Evolutionary conservation across 2,329 filamentous ascomycete species (phyloP).

Genomic region (Emydomyces testavorans): DNA sequence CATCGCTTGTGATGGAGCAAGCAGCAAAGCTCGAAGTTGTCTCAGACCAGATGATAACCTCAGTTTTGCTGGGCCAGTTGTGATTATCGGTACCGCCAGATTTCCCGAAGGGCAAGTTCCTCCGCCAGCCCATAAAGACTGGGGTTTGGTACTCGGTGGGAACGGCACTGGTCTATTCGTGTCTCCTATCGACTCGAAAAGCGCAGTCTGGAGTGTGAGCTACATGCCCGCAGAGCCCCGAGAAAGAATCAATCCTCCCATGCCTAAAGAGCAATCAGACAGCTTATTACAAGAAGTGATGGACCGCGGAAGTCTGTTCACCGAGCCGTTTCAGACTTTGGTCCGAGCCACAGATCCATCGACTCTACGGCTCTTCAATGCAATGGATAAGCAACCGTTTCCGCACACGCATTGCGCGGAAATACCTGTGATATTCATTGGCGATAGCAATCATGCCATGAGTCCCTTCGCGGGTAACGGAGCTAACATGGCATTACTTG

Average conservation of each 20-base stretch:
- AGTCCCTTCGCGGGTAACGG: slow-evolving; percentile 42
- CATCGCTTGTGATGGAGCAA: slow-evolving; percentile 38
- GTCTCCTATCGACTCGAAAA: slow-evolving; percentile 35
- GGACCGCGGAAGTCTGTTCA: slow-evolving; percentile 28
- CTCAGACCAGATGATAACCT: slow-evolving; percentile 34
- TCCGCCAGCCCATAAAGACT: slow-evolving; percentile 26
- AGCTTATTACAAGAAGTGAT: slow-evolving; percentile 15
- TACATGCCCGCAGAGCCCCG: slow-evolving; percentile 16
- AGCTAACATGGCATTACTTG: slow-evolving; percentile 39
- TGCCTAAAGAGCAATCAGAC: slow-evolving; percentile 13
- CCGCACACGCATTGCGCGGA: slow-evolving; percentile 24
- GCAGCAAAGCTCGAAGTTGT: slow-evolving; percentile 32
- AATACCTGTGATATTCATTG: slow-evolving; percentile 35
- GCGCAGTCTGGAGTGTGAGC: slow-evolving; percentile 37
- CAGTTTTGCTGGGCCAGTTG: slow-evolving; percentile 32
- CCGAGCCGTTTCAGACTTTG: slow-evolving; percentile 33
- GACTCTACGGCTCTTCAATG: slow-evolving; percentile 33
- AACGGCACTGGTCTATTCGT: slow-evolving; percentile 36
- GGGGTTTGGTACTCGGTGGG: slow-evolving; percentile 34
- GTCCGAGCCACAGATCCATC: slow-evolving; percentile 32
- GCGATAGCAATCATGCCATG: slow-evolving; percentile 42
- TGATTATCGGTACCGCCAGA: slow-evolving; percentile 30
- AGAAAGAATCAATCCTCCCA: slow-evolving; percentile 13
- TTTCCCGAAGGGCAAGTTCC: slow-evolving; percentile 28
- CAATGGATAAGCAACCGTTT: slow-evolving; percentile 38